Conservation (phyloP, 2,329 filamentous ascomycete genomes). For the Cladosporium sphaerospermum region DNA sequence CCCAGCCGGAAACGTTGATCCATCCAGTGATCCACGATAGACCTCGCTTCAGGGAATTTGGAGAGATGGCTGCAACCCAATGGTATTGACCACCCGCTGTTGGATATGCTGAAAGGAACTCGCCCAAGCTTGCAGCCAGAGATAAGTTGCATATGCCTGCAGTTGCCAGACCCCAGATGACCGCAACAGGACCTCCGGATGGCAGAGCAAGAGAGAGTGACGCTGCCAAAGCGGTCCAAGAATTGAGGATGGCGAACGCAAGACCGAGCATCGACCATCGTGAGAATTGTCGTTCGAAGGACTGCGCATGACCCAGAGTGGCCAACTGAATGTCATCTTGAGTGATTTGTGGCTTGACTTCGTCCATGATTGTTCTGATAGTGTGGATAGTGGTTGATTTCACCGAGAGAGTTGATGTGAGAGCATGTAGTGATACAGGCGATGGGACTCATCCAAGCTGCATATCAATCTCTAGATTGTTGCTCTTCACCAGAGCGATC, state of each 20-base stretch:
- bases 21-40: conserved; percentile 63
- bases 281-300: conserved; percentile 50
- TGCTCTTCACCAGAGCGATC: no score
- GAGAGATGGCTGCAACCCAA: conserved; percentile 59
- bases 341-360: background rate
- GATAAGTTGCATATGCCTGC: conserved; percentile 56
- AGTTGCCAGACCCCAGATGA: conserved; percentile 56
- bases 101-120: conserved; percentile 61
- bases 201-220: conserved; percentile 55
- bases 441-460: no score
- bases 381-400: no score
- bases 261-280: conserved; percentile 51
- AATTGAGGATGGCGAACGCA: conserved; percentile 54
- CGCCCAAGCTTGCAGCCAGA: conserved; percentile 59
- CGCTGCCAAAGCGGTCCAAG: conserved; percentile 52
- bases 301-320: conserved; percentile 47
- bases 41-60: conserved; percentile 50
- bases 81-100: conserved; percentile 56
- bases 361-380: background rate
- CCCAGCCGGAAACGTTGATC: conserved; percentile 62
- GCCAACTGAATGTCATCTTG: conserved; percentile 30
- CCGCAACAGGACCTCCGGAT: conserved; percentile 59
- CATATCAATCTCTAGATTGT: no score
- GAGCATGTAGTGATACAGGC: no score
- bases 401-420: no score